Percentiles rank a stretch among this genome's conserved stretches.
Evolutionary conservation across 2,329 filamentous ascomycete genomes (phyloP).

Genomic region (Paraconiothyrium sp.): DNA sequence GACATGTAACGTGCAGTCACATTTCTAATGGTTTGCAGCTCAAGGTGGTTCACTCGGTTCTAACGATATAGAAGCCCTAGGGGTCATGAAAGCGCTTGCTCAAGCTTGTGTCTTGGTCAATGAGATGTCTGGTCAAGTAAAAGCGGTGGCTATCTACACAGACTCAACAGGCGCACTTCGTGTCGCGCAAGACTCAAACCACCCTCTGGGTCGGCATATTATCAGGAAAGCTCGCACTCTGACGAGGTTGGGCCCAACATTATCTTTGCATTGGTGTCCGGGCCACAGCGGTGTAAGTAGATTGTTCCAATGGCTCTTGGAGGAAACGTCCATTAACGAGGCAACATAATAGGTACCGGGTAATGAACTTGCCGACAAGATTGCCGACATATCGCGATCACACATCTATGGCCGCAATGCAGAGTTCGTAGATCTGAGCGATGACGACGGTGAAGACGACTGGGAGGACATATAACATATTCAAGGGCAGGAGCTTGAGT

Average conservation of each 20-base stretch:
- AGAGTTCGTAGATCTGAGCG: slow-evolving; percentile 20
- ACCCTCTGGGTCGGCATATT: background rate
- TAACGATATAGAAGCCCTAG: slow-evolving; percentile 15
- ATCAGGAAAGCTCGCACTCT: slow-evolving; percentile 15
- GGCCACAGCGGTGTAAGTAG: slow-evolving; percentile 22
- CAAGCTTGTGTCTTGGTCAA: slow-evolving; percentile 12
- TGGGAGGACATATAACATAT: background rate
- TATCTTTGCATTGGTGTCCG: slow-evolving; percentile 23
- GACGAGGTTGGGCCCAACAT: background rate
- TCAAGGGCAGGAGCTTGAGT: background rate
- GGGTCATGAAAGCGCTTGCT: slow-evolving; percentile 23
- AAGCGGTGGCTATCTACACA: slow-evolving; percentile 22
- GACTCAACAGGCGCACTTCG: slow-evolving; percentile 12
- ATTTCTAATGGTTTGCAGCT: background rate
- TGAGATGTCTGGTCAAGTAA: slow-evolving; percentile 1
- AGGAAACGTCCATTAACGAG: background rate
- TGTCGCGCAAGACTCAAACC: background rate
- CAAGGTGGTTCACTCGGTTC: background rate
- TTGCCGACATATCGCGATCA: slow-evolving; percentile 9
- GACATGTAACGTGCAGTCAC: background rate
- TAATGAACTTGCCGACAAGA: slow-evolving; percentile 23
- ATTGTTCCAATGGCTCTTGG: background rate
- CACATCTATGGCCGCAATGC: slow-evolving; percentile 6
- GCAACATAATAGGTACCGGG: slow-evolving; percentile 21
- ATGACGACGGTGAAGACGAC: slow-evolving; percentile 12